Evolutionary conservation across 352 stramenopile genomes (phyloP).

Genomic region (Pythium sp.): DNA sequence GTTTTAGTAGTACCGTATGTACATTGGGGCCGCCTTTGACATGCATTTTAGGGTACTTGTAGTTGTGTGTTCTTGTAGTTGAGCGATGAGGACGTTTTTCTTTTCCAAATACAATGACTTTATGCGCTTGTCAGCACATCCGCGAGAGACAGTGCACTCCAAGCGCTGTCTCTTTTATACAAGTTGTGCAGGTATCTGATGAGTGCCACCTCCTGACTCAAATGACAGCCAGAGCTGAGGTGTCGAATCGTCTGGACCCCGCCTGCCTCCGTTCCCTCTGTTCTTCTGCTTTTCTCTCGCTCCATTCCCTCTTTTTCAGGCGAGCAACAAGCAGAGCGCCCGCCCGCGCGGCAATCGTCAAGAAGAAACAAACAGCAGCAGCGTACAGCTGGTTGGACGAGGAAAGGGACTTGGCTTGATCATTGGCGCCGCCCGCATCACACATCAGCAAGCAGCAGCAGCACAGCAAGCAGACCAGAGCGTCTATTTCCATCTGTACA

Average conservation of each 20-base stretch:
- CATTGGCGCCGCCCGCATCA: background rate
- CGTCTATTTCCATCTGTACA: background rate
- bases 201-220: background rate
- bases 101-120: too few species aligned
- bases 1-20: too few species aligned
- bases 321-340: background rate
- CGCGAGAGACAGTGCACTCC: too few species aligned
- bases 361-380: background rate
- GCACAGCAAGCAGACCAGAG: background rate
- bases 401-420: background rate
- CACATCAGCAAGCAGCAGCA: background rate
- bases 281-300: background rate
- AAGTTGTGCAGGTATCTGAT: too few species aligned
- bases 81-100: too few species aligned
- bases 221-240: background rate
- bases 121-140: too few species aligned
- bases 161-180: too few species aligned
- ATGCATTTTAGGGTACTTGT: too few species aligned
- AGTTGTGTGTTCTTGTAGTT: too few species aligned
- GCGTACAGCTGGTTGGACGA: background rate
- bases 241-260: background rate
- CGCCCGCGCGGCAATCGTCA: background rate
- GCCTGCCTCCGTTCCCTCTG: background rate
- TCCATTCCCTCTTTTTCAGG: background rate
- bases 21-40: too few species aligned